A percentile compares a stretch with the other conserved stretches of the same genome.
Evolutionary conservation across 768 basidiomycete species (phyloP).

Genomic region (Amanita rubescens): DNA sequence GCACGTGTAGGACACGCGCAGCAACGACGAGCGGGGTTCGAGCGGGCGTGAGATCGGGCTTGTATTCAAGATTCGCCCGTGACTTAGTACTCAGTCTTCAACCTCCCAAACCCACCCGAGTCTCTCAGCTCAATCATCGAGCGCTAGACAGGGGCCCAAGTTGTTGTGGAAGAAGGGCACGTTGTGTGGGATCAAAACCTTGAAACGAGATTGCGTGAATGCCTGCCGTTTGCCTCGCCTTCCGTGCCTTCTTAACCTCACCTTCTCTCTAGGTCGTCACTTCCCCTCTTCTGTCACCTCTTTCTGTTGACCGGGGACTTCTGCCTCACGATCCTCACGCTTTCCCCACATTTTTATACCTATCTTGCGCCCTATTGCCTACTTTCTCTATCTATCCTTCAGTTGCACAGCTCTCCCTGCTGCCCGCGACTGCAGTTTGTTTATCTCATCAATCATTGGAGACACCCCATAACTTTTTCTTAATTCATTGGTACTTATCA

Average conservation of each 20-base stretch:
- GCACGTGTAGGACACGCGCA: constrained; percentile 17
- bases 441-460: constrained; percentile 21
- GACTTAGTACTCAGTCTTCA: too few species aligned
- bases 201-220: constrained; percentile 36
- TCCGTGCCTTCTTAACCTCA: constrained; percentile 42
- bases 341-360: constrained; percentile 46
- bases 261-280: constrained; percentile 23
- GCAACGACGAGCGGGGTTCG: not conserved
- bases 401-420: constrained; percentile 13
- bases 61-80: too few species aligned
- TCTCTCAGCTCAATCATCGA: too few species aligned
- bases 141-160: constrained; percentile 26
- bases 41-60: too few species aligned
- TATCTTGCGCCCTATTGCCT: constrained; percentile 30
- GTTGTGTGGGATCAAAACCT: constrained; percentile 73
- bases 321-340: constrained; percentile 54
- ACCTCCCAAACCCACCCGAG: too few species aligned
- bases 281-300: constrained; percentile 23
- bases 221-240: constrained; percentile 58
- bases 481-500: constrained; percentile 38
- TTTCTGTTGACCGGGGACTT: constrained; percentile 19
- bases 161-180: constrained; percentile 64
- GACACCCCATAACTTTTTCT: constrained; percentile 19
- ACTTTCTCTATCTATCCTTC: constrained; percentile 19
- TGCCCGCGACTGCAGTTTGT: constrained; percentile 10